Conservation (phyloP, 768 basidiomycete genomes). For the Hypholoma fasciculare region DNA sequence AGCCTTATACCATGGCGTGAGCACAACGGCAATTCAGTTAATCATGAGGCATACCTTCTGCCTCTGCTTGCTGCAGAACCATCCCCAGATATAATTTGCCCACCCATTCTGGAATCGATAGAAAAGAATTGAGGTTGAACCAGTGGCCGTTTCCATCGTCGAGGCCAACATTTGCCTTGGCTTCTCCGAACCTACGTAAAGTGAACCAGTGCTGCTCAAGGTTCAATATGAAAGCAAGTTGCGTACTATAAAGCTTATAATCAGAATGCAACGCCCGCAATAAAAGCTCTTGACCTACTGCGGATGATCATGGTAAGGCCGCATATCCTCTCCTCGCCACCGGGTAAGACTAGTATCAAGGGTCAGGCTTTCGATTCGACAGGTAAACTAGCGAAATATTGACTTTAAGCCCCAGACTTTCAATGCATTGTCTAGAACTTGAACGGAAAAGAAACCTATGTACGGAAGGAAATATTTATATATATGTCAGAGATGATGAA, state of each 20-base stretch:
- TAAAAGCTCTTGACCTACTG: constrained; percentile 52
- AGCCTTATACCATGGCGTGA: constrained; percentile 44
- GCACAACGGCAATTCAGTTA: not conserved
- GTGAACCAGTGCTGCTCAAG: constrained; percentile 90
- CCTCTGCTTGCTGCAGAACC: constrained; percentile 85
- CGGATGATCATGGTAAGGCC: constrained; percentile 69
- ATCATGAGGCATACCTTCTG: constrained; percentile 54
- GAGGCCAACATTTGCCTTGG: constrained; percentile 36
- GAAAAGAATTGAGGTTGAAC: constrained; percentile 87
- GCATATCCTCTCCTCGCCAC: constrained; percentile 86
- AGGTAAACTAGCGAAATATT: constrained; percentile 15
- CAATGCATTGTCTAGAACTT: constrained; percentile 83
- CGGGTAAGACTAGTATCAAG: constrained; percentile 59
- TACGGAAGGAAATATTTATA: not conserved
- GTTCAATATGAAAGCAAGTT: constrained; percentile 88
- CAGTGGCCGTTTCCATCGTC: constrained; percentile 66
- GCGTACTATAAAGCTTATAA: constrained; percentile 39
- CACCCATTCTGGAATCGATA: constrained; percentile 76
- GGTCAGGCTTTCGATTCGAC: not conserved
- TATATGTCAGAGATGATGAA: not conserved
- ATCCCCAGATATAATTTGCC: constrained; percentile 81
- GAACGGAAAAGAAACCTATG: constrained; percentile 88
- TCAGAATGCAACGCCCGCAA: not conserved
- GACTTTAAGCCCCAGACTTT: constrained; percentile 84
- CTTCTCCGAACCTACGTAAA: constrained; percentile 73